These are phyloP conservation scores for Vitis hybrid DNA, from an alignment of 177 flowering plant genomes.

Conservation along the genomic window DNA sequence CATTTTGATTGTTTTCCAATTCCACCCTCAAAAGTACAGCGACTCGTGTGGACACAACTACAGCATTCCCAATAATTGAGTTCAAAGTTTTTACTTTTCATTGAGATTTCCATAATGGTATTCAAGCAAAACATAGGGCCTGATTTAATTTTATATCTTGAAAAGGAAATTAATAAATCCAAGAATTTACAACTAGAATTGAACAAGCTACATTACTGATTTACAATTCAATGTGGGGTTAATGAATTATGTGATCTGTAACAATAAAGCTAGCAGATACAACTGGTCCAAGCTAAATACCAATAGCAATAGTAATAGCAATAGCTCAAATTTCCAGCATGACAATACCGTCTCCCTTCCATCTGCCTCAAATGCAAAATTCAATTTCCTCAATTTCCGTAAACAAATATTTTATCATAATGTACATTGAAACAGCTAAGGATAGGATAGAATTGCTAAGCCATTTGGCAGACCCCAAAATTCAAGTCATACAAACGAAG, in stretches of 20 bases:
- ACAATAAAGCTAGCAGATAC: not conserved
- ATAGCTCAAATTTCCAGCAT: not conserved
- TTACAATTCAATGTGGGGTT: not conserved
- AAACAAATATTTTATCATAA: conserved; percentile 24
- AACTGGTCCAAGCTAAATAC: not conserved
- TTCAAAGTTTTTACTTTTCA: no score
- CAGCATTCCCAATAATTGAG: no score
- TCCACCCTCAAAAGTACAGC: no score
- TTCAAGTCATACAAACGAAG: conserved; percentile 10
- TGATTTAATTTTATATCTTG: not conserved
- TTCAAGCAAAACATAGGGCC: no score
- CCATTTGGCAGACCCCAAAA: conserved; percentile 9
- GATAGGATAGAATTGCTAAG: conserved; percentile 6
- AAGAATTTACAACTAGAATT: not conserved
- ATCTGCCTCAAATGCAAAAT: conserved; percentile 16
- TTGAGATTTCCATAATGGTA: no score
- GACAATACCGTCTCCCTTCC: not conserved
- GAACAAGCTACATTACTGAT: not conserved
- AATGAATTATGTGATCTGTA: not conserved
- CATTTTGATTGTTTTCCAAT: no score
- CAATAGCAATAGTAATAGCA: not conserved
- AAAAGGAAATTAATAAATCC: not conserved
- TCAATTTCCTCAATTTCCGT: conserved; percentile 24
- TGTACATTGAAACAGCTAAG: conserved; percentile 32
- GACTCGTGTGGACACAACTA: no score